Base-by-base conservation (phyloP, 2,329 filamentous ascomycete species). In the Diaporthe vaccinii region DNA sequence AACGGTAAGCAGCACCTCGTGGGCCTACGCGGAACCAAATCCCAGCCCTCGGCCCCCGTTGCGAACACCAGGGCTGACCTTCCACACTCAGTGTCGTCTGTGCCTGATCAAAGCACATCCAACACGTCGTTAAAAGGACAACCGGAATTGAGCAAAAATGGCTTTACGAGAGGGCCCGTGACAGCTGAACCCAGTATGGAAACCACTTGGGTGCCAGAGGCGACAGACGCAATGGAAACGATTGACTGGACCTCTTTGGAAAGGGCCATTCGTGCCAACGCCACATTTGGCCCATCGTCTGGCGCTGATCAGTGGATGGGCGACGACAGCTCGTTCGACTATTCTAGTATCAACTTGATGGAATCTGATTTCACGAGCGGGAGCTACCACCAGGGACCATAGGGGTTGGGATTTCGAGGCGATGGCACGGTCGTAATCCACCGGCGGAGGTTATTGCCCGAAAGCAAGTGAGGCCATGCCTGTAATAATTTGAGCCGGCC, bases 171-270 rank as follows among this genome's bases (percentile, higher is more conserved):
- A n/a, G 9, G 22, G 22, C 20, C 55, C 31, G 49, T 28, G 17
- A 3, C 55, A 58, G 31, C 57, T 15, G 44, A 62, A 17, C 34
- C 39, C 28, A 44, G 49, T n/a, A 44, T 34, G 58, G 74, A 74
- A 55, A 41, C 73, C n/a, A 34, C 72, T 34, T 76, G 73, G 75
- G 49, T 76, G n/a, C 75, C 73, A 36, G 59, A 69, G 25, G 61
- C 51, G 51, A 61, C 53, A 34, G 69, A 46, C 28, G 69, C 58
- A 15, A 70, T 76, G 34, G 73, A 73, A 25, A 17, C 36, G n/a
- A 76, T 49, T 31, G 62, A 59, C n/a, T 71, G 72, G 73, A 28
- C 49, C 12, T 53, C 61, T 12, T 44, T 75, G 17, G 75, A 73
- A n/a, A 75, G 41, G 39, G 75, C 73, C 49, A 74, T 75, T 46